Evolutionary conservation across 1,284 basidiomycete genomes (phyloP).

Genomic region (Stygiomarasmius scandens): DNA sequence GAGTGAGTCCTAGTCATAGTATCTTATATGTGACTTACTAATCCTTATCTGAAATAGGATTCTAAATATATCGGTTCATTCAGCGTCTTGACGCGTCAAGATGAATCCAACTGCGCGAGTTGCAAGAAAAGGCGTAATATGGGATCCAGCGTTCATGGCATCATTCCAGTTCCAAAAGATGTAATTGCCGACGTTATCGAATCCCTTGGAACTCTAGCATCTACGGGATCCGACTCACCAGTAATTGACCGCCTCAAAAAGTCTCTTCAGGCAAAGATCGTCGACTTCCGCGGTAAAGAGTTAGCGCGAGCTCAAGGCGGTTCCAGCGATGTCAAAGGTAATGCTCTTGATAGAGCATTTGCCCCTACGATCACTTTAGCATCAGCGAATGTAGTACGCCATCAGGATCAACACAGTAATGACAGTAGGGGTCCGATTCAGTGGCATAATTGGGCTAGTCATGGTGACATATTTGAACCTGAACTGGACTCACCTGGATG

Average conservation of each 20-base stretch:
- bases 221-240: background rate
- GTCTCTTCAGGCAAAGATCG: background rate
- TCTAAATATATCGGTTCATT: background rate
- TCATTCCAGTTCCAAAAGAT: background rate
- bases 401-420: background rate
- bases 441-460: conserved; percentile 1
- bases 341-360: background rate
- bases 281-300: background rate
- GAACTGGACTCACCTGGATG: background rate
- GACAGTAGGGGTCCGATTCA: background rate
- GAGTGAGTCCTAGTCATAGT: background rate
- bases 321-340: background rate
- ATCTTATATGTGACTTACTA: background rate
- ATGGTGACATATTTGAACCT: background rate
- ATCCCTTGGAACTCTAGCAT: background rate
- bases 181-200: background rate
- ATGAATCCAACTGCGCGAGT: background rate
- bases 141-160: background rate
- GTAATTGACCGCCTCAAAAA: background rate
- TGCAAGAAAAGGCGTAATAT: background rate
- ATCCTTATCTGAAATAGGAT: background rate
- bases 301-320: background rate
- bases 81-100: background rate
- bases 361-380: background rate
- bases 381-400: background rate